Percentiles rank a stretch among this genome's conserved stretches.
Evolutionary conservation across 441 rosid species (phyloP).

Genomic region (Codiaeum variegatum): DNA sequence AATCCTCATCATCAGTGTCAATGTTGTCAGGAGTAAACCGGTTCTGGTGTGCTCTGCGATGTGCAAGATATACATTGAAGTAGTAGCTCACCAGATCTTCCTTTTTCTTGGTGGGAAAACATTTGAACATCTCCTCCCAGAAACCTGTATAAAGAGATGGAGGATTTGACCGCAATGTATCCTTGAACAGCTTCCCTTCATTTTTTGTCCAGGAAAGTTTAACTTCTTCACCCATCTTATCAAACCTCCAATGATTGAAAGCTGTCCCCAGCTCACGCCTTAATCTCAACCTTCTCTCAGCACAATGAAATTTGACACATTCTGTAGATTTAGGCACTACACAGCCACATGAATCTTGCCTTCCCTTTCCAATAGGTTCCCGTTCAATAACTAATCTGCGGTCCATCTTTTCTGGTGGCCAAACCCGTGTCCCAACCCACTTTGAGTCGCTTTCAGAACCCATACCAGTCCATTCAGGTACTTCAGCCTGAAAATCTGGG

Average conservation of each 20-base stretch:
- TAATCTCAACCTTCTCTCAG: conserved; percentile 46
- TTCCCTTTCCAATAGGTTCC: conserved; percentile 86
- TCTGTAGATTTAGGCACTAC: conserved; percentile 45
- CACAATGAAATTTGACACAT: conserved; percentile 68
- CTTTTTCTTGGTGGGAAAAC: conserved; percentile 46
- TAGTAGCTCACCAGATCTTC: conserved; percentile 70
- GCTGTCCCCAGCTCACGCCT: conserved; percentile 69
- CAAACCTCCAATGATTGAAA: conserved; percentile 54
- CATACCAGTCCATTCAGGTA: conserved; percentile 63
- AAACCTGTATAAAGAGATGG: conserved; percentile 36
- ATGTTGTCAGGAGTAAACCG: conserved; percentile 42
- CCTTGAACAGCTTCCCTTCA: conserved; percentile 51
- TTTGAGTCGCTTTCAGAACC: conserved; percentile 54
- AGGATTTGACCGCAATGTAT: conserved; percentile 38
- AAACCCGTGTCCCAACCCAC: conserved; percentile 68
- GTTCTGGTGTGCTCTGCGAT: conserved; percentile 70
- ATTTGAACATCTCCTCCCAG: conserved; percentile 44
- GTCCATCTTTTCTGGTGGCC: conserved; percentile 57
- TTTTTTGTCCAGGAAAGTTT: conserved; percentile 46
- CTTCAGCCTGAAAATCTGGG: conserved; percentile 59
- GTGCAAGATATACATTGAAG: conserved; percentile 70
- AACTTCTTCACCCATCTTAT: conserved; percentile 74
- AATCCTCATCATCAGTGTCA: conserved; percentile 63
- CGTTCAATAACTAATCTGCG: conserved; percentile 50
- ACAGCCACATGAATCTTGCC: conserved; percentile 78